A percentile compares a stretch with the other conserved stretches of the same genome.
phyloP scores from a whole-genome alignment of 495 filamentous ascomycete species.

The Penicillium coprophilum region DNA sequence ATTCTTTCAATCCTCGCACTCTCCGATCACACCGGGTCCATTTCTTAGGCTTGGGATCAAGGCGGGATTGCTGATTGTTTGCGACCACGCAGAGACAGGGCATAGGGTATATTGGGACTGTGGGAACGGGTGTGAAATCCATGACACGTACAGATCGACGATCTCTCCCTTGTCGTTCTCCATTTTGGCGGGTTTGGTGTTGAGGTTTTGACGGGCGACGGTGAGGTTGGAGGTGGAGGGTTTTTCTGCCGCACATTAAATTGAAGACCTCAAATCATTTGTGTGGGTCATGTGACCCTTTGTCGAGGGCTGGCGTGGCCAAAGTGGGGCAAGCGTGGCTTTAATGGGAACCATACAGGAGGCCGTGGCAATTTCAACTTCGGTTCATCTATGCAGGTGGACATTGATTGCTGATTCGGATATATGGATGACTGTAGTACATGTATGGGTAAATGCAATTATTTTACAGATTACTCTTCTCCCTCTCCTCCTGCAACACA shows the following conservation, averaged over 20 bases:
- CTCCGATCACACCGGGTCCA: neutral
- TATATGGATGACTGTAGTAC: neutral
- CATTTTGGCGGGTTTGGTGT: conserved; percentile 63
- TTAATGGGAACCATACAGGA: conserved; percentile 1
- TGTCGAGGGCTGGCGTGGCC: conserved; percentile 40
- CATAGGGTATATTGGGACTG: conserved; percentile 16
- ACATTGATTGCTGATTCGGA: neutral
- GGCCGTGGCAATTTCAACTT: conserved; percentile 28
- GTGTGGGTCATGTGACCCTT: conserved; percentile 55
- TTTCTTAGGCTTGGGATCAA: conserved; percentile 7
- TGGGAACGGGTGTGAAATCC: conserved; percentile 10
- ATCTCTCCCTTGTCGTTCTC: conserved; percentile 98
- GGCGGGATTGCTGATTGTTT: conserved; percentile 13
- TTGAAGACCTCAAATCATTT: conserved; percentile 33
- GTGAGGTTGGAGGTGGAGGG: conserved; percentile 40
- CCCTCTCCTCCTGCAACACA: conserved; percentile 32
- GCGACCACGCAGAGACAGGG: conserved; percentile 23
- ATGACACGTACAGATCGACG: conserved; percentile 84
- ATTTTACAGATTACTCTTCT: conserved; percentile 34
- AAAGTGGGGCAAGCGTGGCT: conserved; percentile 15
- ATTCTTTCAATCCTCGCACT: neutral
- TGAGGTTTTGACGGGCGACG: conserved; percentile 44
- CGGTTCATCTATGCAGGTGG: too few relatives aligned
- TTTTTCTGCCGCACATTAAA: conserved; percentile 30
- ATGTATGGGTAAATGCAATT: neutral